Evolutionary conservation across 371 early-diverging fungal species (phyloP).

Genomic region (Rhizopus delemar): DNA sequence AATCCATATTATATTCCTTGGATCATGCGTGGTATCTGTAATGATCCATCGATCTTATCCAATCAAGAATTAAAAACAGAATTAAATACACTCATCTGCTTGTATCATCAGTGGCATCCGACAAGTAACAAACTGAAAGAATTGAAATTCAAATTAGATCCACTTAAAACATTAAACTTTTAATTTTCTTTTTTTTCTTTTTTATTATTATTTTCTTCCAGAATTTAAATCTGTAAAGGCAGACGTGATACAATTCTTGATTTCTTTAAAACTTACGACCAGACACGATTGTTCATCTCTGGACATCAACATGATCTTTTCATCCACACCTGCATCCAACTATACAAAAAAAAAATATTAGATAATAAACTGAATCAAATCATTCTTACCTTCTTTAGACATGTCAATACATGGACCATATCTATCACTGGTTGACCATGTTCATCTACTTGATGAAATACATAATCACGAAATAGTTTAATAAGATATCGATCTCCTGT

Average conservation of each 20-base stretch:
- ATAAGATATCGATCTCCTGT: slow-evolving; percentile 96
- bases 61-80: slow-evolving; percentile 60
- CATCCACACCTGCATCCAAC: slow-evolving; percentile 88
- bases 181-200: slow-evolving; percentile 16
- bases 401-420: slow-evolving; percentile 89
- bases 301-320: slow-evolving; percentile 88
- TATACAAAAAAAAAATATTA: slow-evolving; percentile 23
- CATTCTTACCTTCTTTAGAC: slow-evolving; percentile 84
- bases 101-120: slow-evolving; percentile 84
- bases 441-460: slow-evolving; percentile 95
- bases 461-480: slow-evolving; percentile 95
- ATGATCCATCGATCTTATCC: slow-evolving; percentile 62
- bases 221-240: slow-evolving; percentile 71
- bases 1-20: slow-evolving; percentile 92
- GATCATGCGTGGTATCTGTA: slow-evolving; percentile 82
- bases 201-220: slow-evolving; percentile 33
- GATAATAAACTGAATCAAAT: not conserved
- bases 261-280: slow-evolving; percentile 84
- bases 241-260: slow-evolving; percentile 81
- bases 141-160: slow-evolving; percentile 84
- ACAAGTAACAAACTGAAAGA: slow-evolving; percentile 71
- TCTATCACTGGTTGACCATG: slow-evolving; percentile 83
- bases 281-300: slow-evolving; percentile 91
- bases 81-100: slow-evolving; percentile 54
- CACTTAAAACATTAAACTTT: slow-evolving; percentile 44